phyloP scores from a whole-genome alignment of 1,139 yeast genomes.

The Hanseniaspora uvarum region DNA sequence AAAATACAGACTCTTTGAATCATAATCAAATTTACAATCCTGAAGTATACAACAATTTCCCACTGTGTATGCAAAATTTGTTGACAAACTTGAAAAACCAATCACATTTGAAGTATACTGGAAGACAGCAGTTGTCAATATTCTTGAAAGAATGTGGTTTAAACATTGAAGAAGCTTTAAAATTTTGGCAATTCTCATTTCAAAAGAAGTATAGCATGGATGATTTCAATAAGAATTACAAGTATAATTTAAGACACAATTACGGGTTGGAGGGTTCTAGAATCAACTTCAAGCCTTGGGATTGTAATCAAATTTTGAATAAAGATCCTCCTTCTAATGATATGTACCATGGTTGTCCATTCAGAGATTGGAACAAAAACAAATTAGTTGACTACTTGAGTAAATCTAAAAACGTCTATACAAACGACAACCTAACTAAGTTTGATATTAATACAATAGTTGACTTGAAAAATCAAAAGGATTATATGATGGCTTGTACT shows the following conservation, averaged over 20 bases:
- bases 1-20: slow-evolving; percentile 40
- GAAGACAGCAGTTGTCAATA: slow-evolving; percentile 74
- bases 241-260: slow-evolving; percentile 74
- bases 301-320: slow-evolving; percentile 64
- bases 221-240: slow-evolving; percentile 75
- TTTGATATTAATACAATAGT: slow-evolving; percentile 49
- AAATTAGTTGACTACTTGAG: slow-evolving; percentile 44
- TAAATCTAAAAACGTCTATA: slow-evolving; percentile 22
- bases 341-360: slow-evolving; percentile 90
- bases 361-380: slow-evolving; percentile 60
- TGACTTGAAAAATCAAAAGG: slow-evolving; percentile 55
- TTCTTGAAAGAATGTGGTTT: slow-evolving; percentile 86
- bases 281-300: slow-evolving; percentile 75
- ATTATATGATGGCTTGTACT: slow-evolving; percentile 80
- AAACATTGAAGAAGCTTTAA: slow-evolving; percentile 73
- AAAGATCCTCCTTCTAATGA: slow-evolving; percentile 62
- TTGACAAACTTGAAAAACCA: slow-evolving; percentile 49
- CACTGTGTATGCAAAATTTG: slow-evolving; percentile 68
- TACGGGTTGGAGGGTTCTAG: slow-evolving; percentile 90
- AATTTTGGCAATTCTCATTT: slow-evolving; percentile 73
- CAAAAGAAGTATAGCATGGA: slow-evolving; percentile 48
- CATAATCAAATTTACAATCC: slow-evolving; percentile 52
- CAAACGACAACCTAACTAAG: slow-evolving; percentile 61
- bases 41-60: slow-evolving; percentile 55
- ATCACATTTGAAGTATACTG: slow-evolving; percentile 70